These are phyloP conservation scores for Raffaelea ambrosiae DNA, from an alignment of 2,329 filamentous ascomycete genomes.

Conservation along the genomic window DNA sequence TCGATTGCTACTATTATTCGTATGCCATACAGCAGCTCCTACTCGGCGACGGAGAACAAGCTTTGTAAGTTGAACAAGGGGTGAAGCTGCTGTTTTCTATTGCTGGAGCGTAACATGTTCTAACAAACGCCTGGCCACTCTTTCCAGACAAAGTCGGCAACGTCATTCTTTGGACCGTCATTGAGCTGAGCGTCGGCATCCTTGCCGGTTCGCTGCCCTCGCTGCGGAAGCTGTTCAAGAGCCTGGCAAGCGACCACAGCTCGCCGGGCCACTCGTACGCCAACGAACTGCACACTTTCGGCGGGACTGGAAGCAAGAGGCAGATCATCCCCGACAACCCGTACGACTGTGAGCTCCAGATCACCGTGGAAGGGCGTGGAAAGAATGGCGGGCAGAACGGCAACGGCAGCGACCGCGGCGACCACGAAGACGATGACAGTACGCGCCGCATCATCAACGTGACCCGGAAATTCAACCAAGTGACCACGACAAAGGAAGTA, in stretches of 20 bases:
- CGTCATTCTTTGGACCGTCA: constrained; percentile 37
- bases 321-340: not conserved
- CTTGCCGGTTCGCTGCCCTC: constrained; percentile 21
- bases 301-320: not conserved
- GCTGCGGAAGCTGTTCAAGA: constrained; percentile 5
- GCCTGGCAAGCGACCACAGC: constrained; percentile 1
- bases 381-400: not conserved
- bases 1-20: not conserved
- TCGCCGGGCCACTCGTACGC: not conserved
- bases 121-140: no score
- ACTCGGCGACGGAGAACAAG: not conserved
- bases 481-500: not conserved
- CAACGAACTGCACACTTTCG: not conserved
- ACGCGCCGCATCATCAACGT: not conserved
- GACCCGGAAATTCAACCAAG: not conserved
- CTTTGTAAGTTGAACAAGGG: not conserved
- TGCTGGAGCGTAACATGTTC: no score
- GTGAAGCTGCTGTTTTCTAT: no score
- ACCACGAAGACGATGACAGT: not conserved
- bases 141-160: constrained; percentile 19
- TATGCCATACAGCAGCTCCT: not conserved
- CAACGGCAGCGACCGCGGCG: not conserved
- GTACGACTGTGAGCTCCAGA: not conserved
- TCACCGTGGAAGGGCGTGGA: not conserved
- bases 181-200: constrained; percentile 28